These are phyloP conservation scores for Penicillium digitatum DNA, from an alignment of 2,329 filamentous ascomycete species.

Conservation along the genomic window DNA sequence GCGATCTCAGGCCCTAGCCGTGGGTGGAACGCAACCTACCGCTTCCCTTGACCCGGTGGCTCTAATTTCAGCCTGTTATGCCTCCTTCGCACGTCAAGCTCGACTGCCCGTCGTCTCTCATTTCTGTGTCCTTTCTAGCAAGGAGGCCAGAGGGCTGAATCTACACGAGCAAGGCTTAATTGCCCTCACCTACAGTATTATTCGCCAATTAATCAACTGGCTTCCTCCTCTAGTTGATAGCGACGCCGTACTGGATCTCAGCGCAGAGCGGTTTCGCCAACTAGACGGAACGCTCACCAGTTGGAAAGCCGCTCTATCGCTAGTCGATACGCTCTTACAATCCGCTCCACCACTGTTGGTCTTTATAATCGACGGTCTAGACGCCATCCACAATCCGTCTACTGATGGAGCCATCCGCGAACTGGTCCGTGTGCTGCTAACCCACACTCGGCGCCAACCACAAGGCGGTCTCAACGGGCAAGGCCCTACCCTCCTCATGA, in stretches of 20 bases:
- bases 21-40: constrained; percentile 30
- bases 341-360: constrained; percentile 37
- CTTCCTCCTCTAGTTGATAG: constrained; percentile 37
- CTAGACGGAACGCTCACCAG: constrained; percentile 34
- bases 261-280: constrained; percentile 33
- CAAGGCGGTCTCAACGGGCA: constrained; percentile 21
- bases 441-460: constrained; percentile 29
- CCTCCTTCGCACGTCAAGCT: constrained; percentile 29
- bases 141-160: constrained; percentile 22
- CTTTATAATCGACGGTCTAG: constrained; percentile 37
- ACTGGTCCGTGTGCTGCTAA: constrained; percentile 32
- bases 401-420: constrained; percentile 35
- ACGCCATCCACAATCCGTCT: constrained; percentile 31
- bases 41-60: constrained; percentile 28
- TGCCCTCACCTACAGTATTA: constrained; percentile 38
- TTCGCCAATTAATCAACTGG: constrained; percentile 38
- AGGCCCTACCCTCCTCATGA: constrained; percentile 29
- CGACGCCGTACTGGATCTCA: constrained; percentile 34
- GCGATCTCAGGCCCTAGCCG: constrained; percentile 32
- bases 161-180: constrained; percentile 32
- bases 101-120: constrained; percentile 36
- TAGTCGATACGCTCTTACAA: constrained; percentile 36
- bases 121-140: constrained; percentile 32
- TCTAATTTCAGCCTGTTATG: constrained; percentile 35
- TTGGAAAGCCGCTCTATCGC: constrained; percentile 36